Percentiles rank a stretch among this genome's conserved stretches.
phyloP scores from a whole-genome alignment of 306 rosid genomes.

The Castanospermum australe region DNA sequence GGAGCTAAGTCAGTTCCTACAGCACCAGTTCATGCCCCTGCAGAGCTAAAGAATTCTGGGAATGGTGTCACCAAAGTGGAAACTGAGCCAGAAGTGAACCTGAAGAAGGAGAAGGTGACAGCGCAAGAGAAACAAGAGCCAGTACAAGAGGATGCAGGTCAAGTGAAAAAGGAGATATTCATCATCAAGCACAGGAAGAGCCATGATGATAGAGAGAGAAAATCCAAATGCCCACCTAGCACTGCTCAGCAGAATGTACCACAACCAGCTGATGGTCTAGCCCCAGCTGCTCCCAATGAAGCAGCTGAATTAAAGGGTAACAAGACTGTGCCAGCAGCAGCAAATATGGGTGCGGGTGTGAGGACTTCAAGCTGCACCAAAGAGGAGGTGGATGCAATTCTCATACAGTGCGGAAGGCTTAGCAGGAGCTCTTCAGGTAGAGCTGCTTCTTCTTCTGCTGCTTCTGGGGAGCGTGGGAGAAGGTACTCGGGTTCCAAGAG shows the following conservation, averaged over 20 bases:
- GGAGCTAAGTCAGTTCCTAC: conserved; percentile 36
- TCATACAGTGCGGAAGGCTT: conserved; percentile 89
- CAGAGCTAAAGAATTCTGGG: conserved; percentile 16
- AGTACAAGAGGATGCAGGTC: conserved; percentile 20
- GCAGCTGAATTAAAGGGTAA: conserved; percentile 1
- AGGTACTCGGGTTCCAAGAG: conserved; percentile 95
- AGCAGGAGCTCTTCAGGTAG: conserved; percentile 90
- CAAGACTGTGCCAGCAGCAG: conserved; percentile 24
- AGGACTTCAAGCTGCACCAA: conserved; percentile 90
- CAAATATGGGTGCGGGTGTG: conserved; percentile 44
- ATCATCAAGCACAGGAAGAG: conserved; percentile 82
- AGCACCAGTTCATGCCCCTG: conserved; percentile 1
- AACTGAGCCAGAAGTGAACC: conserved; percentile 28
- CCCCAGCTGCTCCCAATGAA: background rate
- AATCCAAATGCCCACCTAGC: conserved; percentile 31
- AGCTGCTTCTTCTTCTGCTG: conserved; percentile 58
- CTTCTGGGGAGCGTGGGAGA: conserved; percentile 44
- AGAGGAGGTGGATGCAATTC: conserved; percentile 92
- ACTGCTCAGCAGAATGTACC: conserved; percentile 18
- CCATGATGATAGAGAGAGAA: conserved; percentile 70
- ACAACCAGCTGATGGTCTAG: conserved; percentile 7
- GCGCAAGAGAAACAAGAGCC: conserved; percentile 31
- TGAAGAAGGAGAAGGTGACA: conserved; percentile 19
- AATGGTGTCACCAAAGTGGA: conserved; percentile 10
- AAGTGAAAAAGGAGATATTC: conserved; percentile 71